A percentile compares a stretch with the other conserved stretches of the same genome.
These are phyloP conservation scores for Candida nanaspora DNA, from an alignment of 805 yeast species.

Conservation along the genomic window DNA sequence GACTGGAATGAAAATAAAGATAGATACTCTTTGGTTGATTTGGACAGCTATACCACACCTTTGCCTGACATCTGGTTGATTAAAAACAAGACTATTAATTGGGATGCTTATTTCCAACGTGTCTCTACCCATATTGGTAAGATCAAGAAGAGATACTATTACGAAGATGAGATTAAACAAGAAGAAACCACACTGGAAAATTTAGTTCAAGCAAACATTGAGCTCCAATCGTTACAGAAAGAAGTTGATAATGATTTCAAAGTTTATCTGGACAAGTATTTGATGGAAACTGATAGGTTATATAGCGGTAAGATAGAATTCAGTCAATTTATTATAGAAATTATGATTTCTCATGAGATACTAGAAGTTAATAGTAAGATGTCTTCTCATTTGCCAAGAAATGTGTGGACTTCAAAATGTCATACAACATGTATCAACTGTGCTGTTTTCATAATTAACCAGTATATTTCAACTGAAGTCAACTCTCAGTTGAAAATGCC, in stretches of 20 bases:
- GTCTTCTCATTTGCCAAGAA: slow-evolving; percentile 18
- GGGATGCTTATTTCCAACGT: slow-evolving; percentile 17
- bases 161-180: slow-evolving; percentile 12
- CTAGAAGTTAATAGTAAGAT: slow-evolving; percentile 23
- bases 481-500: slow-evolving; percentile 16
- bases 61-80: slow-evolving; percentile 17
- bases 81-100: slow-evolving; percentile 7
- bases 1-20: slow-evolving; percentile 28
- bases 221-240: slow-evolving; percentile 17
- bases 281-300: slow-evolving; percentile 6
- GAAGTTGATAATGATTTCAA: slow-evolving; percentile 10
- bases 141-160: slow-evolving; percentile 21
- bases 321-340: slow-evolving; percentile 11
- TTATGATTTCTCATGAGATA: slow-evolving; percentile 15
- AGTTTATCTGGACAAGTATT: slow-evolving; percentile 11
- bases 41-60: slow-evolving; percentile 16
- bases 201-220: slow-evolving; percentile 18
- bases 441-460: slow-evolving; percentile 12
- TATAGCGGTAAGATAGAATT: slow-evolving; percentile 10
- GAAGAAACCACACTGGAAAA: slow-evolving; percentile 9
- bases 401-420: slow-evolving; percentile 16
- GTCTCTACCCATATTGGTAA: slow-evolving; percentile 16
- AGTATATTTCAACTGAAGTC: slow-evolving; percentile 9
- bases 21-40: slow-evolving; percentile 15
- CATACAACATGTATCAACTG: slow-evolving; percentile 15